Evolutionary conservation across 2,329 filamentous ascomycete genomes (phyloP).

Genomic region (Neofusicoccum ribis): DNA sequence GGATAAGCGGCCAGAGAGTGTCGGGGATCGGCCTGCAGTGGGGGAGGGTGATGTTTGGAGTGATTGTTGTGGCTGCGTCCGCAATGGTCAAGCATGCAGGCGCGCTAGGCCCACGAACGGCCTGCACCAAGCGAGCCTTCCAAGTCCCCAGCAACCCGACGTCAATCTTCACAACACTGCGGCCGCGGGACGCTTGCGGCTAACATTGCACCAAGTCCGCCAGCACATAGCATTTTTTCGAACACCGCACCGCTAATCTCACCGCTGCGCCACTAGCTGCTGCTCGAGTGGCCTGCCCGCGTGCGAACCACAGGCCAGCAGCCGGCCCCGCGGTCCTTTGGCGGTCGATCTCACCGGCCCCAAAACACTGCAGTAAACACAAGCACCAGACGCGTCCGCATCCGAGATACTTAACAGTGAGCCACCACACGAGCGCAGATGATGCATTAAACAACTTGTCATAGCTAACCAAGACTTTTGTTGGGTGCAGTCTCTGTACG

Average conservation of each 20-base stretch:
- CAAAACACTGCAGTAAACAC: constrained; percentile 6
- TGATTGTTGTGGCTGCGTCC: constrained; percentile 14
- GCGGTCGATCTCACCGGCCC: constrained; percentile 2
- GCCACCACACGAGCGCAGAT: neutral
- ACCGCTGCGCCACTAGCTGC: neutral
- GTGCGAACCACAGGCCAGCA: constrained; percentile 4
- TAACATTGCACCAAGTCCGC: neutral
- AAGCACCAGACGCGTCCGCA: neutral
- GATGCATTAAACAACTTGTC: neutral
- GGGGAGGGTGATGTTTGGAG: neutral
- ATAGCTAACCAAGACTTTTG: neutral
- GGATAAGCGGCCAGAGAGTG: neutral
- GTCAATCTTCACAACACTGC: constrained; percentile 3
- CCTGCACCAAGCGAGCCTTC: constrained; percentile 7
- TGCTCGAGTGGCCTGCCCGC: neutral
- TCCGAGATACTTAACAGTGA: neutral
- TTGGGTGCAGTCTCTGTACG: neutral
- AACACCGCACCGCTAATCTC: too few species aligned
- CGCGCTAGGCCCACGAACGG: constrained; percentile 15
- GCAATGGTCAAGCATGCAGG: constrained; percentile 8
- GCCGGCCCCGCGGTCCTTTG: constrained; percentile 2
- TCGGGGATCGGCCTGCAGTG: neutral
- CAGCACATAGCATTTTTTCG: neutral
- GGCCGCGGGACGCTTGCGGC: neutral
- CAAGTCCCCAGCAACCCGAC: constrained; percentile 6